Conservation (phyloP, 2,329 filamentous ascomycete genomes). For the Cadophora sp. region DNA sequence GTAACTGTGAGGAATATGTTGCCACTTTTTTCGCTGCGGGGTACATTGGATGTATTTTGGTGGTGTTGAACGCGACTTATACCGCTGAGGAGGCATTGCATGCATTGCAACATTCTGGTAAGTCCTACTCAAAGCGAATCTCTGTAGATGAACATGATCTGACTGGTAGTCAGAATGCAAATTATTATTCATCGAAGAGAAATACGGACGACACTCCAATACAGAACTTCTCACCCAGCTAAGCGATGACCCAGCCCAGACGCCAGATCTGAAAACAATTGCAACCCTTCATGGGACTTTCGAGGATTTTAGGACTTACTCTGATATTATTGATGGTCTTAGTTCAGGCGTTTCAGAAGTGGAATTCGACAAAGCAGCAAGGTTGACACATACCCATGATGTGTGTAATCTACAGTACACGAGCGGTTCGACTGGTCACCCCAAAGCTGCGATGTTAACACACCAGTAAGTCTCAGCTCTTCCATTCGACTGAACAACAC, state of each 20-base stretch:
- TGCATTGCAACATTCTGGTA: slow-evolving; percentile 75
- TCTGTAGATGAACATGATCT: slow-evolving; percentile 46
- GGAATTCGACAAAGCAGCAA: slow-evolving; percentile 58
- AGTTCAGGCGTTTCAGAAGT: slow-evolving; percentile 57
- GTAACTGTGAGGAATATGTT: slow-evolving; percentile 43
- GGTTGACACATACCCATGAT: slow-evolving; percentile 65
- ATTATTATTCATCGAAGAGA: slow-evolving; percentile 74
- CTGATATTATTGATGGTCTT: slow-evolving; percentile 60
- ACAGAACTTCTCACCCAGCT: slow-evolving; percentile 62
- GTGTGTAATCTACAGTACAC: slow-evolving; percentile 80
- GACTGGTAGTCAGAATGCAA: slow-evolving; percentile 63
- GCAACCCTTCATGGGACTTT: slow-evolving; percentile 65
- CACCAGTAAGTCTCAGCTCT: slow-evolving; percentile 39
- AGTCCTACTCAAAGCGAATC: not conserved
- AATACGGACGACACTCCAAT: slow-evolving; percentile 72
- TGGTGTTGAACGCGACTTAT: slow-evolving; percentile 85
- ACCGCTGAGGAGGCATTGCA: slow-evolving; percentile 76
- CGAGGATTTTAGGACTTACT: slow-evolving; percentile 64
- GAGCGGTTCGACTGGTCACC: slow-evolving; percentile 74
- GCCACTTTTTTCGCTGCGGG: slow-evolving; percentile 34
- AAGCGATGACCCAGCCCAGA: slow-evolving; percentile 37
- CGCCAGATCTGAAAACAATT: slow-evolving; percentile 52
- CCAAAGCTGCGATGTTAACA: slow-evolving; percentile 78
- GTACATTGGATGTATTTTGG: slow-evolving; percentile 68
- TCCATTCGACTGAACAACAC: not conserved